Percentiles rank a stretch among this genome's conserved stretches.
phyloP scores from a whole-genome alignment of 495 filamentous ascomycete genomes.

The Saxophila tyrrhenica region DNA sequence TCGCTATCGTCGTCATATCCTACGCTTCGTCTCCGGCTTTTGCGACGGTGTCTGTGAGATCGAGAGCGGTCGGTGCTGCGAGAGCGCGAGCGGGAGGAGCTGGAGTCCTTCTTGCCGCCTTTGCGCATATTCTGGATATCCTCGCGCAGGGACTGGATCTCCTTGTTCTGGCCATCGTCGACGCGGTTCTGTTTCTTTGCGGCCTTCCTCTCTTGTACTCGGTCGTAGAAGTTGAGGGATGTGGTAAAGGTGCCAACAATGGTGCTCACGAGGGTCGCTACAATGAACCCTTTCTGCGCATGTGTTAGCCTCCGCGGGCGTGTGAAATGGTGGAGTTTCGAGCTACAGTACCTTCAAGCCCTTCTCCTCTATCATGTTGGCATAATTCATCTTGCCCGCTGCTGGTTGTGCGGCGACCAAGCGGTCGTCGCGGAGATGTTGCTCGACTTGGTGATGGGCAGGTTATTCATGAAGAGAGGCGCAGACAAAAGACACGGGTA shows the following conservation, averaged over 20 bases:
- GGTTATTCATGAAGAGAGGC: too few relatives aligned
- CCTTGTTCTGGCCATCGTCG: constrained; percentile 22
- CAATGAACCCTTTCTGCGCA: constrained; percentile 31
- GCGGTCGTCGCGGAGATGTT: too few relatives aligned
- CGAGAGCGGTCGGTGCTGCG: neutral
- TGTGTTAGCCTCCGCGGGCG: too few relatives aligned
- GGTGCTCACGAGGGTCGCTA: constrained; percentile 27
- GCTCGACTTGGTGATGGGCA: too few relatives aligned
- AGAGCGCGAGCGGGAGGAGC: neutral
- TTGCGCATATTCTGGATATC: constrained; percentile 18
- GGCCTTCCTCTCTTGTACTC: constrained; percentile 13
- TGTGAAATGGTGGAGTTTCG: too few relatives aligned
- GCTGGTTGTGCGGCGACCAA: too few relatives aligned
- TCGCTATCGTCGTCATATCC: constrained; percentile 1
- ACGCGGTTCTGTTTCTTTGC: constrained; percentile 16
- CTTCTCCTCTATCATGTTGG: constrained; percentile 28
- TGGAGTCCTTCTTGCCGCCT: constrained; percentile 2
- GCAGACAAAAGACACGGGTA: too few relatives aligned
- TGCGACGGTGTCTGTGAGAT: neutral
- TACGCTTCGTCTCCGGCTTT: neutral
- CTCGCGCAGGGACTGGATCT: constrained; percentile 39
- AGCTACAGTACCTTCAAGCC: constrained; percentile 29
- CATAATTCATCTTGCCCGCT: constrained; percentile 23
- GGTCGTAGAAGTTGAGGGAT: constrained; percentile 24
- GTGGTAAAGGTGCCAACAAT: constrained; percentile 27